A percentile compares a stretch with the other conserved stretches of the same genome.
phyloP scores from a whole-genome alignment of 108 stramenopile species.

The Licmophora abbreviata region DNA sequence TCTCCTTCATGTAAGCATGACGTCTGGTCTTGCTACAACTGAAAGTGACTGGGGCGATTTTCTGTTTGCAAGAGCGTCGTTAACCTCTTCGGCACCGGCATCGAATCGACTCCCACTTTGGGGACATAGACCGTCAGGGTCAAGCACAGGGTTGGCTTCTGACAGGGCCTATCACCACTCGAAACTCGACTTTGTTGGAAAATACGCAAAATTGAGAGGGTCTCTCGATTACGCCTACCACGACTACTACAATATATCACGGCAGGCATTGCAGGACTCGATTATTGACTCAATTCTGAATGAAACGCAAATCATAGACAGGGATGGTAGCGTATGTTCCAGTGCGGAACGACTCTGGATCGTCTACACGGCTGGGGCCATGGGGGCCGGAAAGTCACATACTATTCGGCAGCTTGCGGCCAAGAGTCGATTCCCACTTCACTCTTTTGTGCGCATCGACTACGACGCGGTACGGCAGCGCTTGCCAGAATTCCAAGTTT shows the following conservation, averaged over 20 bases:
- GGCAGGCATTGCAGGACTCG: slow-evolving; percentile 41
- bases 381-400: slow-evolving; percentile 78
- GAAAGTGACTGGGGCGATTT: too few species aligned
- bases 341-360: slow-evolving; percentile 29
- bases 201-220: slow-evolving; percentile 17
- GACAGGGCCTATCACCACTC: too few species aligned
- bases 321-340: slow-evolving; percentile 1
- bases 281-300: slow-evolving; percentile 21
- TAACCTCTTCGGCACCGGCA: too few species aligned
- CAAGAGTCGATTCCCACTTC: slow-evolving; percentile 47
- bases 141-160: too few species aligned
- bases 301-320: neutral
- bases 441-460: slow-evolving; percentile 58
- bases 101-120: too few species aligned
- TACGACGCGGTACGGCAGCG: slow-evolving; percentile 56
- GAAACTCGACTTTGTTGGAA: slow-evolving; percentile 17
- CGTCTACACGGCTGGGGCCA: slow-evolving; percentile 80
- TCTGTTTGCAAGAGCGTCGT: too few species aligned
- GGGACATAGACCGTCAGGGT: too few species aligned
- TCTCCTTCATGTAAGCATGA: too few species aligned
- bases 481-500: slow-evolving; percentile 52
- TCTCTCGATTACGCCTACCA: slow-evolving; percentile 40
- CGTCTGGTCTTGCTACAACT: too few species aligned
- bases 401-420: slow-evolving; percentile 39
- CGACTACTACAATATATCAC: slow-evolving; percentile 17